These are phyloP conservation scores for Salix arbutifolia DNA, from an alignment of 345 rosid species.

Conservation along the genomic window DNA sequence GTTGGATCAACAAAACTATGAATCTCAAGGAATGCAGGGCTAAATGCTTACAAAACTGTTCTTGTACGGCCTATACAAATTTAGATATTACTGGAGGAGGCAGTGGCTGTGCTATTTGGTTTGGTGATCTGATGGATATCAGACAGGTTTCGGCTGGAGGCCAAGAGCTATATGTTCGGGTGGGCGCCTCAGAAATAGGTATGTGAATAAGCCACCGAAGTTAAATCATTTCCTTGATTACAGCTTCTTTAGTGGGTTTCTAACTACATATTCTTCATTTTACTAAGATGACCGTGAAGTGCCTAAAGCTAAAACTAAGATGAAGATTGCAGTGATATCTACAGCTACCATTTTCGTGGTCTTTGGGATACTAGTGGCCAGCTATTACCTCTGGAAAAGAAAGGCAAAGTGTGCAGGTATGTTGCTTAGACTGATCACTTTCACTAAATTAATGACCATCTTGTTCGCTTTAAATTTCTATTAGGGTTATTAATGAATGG, in stretches of 20 bases:
- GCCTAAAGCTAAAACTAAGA: neutral
- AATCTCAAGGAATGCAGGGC: slow-evolving; percentile 13
- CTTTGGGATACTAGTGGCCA: neutral
- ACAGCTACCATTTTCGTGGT: neutral
- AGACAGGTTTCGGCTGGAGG: neutral
- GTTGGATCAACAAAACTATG: slow-evolving; percentile 14
- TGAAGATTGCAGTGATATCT: neutral
- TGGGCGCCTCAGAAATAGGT: slow-evolving; percentile 18
- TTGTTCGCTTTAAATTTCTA: neutral
- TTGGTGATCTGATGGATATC: slow-evolving; percentile 9
- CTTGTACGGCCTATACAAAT: slow-evolving; percentile 13
- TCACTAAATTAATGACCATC: neutral
- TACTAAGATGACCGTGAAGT: neutral
- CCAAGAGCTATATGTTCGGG: slow-evolving; percentile 6
- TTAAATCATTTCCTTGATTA: neutral
- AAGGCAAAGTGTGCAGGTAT: neutral
- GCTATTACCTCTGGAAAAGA: neutral
- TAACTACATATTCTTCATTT: neutral
- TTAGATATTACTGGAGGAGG: slow-evolving; percentile 2
- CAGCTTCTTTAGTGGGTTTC: neutral
- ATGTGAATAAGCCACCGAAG: neutral
- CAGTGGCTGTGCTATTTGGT: slow-evolving; percentile 19
- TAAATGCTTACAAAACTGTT: slow-evolving; percentile 16
- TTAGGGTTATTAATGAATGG: neutral
- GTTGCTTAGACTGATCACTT: neutral